Evolutionary conservation across 169 alveolate genomes (phyloP).

Genomic region (Plasmodium sp.): DNA sequence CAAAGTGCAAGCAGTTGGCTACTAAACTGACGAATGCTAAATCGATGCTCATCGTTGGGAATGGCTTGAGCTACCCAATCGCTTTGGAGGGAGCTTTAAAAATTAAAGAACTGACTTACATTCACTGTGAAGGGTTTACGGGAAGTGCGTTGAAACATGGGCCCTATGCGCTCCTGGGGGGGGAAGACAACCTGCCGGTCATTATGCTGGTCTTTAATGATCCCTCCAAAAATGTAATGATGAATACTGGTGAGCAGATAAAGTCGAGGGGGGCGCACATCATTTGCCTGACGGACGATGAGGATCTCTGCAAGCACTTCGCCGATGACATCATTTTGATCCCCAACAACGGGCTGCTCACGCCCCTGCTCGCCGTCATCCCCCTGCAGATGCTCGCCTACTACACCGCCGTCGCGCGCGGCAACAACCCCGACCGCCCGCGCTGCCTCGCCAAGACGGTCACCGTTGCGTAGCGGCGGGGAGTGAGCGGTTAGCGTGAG

Average conservation of each 20-base stretch:
- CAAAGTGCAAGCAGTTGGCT: slow-evolving; percentile 23
- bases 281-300: slow-evolving; percentile 92
- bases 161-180: slow-evolving; percentile 94
- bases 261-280: slow-evolving; percentile 94
- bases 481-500: neutral
- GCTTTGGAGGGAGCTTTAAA: slow-evolving; percentile 98
- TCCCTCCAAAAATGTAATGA: slow-evolving; percentile 88
- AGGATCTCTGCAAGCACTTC: slow-evolving; percentile 82
- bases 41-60: slow-evolving; percentile 85
- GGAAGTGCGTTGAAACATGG: slow-evolving; percentile 98
- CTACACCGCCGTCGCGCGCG: slow-evolving; percentile 81
- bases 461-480: slow-evolving; percentile 76
- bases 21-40: slow-evolving; percentile 64
- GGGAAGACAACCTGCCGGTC: slow-evolving; percentile 87
- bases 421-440: slow-evolving; percentile 90
- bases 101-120: slow-evolving; percentile 95
- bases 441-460: slow-evolving; percentile 91
- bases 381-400: slow-evolving; percentile 91
- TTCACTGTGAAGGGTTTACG: slow-evolving; percentile 96
- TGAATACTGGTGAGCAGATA: slow-evolving; percentile 93
- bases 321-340: slow-evolving; percentile 88
- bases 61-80: slow-evolving; percentile 94
- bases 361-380: slow-evolving; percentile 88
- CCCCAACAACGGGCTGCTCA: slow-evolving; percentile 87
- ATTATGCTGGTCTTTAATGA: slow-evolving; percentile 93